Percentiles rank a stretch among this genome's conserved stretches.
phyloP scores from a whole-genome alignment of 192 early-diverging fungal genomes.

The Gorgonomyces haynaldii region DNA sequence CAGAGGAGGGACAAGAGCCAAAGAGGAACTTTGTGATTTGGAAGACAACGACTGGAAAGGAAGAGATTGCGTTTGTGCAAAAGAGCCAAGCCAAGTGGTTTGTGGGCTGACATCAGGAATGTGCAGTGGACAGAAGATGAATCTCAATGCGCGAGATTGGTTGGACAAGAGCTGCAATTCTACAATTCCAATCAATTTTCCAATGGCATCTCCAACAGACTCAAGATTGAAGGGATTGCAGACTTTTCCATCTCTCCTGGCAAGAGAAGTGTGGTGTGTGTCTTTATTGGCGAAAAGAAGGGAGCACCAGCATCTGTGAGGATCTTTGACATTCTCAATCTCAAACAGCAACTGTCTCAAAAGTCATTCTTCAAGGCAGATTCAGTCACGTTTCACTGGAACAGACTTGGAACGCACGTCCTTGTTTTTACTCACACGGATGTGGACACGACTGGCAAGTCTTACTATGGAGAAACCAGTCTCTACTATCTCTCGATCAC shows the following conservation, averaged over 20 bases:
- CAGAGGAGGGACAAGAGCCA: conserved; percentile 46
- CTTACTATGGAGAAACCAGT: conserved; percentile 95
- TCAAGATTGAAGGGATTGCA: conserved; percentile 73
- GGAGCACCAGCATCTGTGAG: conserved; percentile 74
- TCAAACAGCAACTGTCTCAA: conserved; percentile 58
- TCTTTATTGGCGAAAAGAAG: conserved; percentile 76
- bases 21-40: conserved; percentile 74
- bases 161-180: conserved; percentile 81
- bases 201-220: conserved; percentile 34
- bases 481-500: conserved; percentile 83
- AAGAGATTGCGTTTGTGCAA: conserved; percentile 63
- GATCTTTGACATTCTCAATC: conserved; percentile 71
- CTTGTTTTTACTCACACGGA: conserved; percentile 90
- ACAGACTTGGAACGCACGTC: conserved; percentile 62
- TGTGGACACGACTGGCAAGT: conserved; percentile 86
- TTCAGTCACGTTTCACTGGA: conserved; percentile 87
- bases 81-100: conserved; percentile 67
- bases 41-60: conserved; percentile 58
- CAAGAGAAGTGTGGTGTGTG: conserved; percentile 66
- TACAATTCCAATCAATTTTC: conserved; percentile 54
- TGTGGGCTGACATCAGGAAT: conserved; percentile 42
- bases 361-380: conserved; percentile 97
- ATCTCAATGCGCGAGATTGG: conserved; percentile 70
- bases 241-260: conserved; percentile 86
- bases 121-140: conserved; percentile 94